A percentile compares a stretch with the other conserved stretches of the same genome.
phyloP scores from a whole-genome alignment of 148 eudicot species.

The Heliosperma pusillum region DNA sequence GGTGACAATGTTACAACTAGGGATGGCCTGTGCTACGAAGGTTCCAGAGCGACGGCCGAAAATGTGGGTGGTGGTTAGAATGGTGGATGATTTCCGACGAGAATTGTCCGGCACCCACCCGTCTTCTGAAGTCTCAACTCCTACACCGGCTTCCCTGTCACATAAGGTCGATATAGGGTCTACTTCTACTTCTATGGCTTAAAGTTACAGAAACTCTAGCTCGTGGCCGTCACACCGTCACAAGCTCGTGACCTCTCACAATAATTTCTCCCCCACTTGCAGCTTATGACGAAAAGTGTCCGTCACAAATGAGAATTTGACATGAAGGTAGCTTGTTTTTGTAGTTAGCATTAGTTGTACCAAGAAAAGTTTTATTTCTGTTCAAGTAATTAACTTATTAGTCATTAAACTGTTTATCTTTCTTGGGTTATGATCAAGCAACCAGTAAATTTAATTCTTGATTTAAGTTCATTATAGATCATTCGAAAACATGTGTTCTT shows the following conservation, averaged over 20 bases:
- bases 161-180: conserved; percentile 39
- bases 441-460: not conserved
- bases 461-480: not conserved
- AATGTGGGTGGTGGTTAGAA: conserved; percentile 52
- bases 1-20: conserved; percentile 77
- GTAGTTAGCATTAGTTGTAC: conserved; percentile 23
- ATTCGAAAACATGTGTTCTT: not conserved
- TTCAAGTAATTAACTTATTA: not conserved
- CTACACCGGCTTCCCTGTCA: conserved; percentile 26
- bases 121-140: conserved; percentile 53
- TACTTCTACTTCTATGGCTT: conserved; percentile 24
- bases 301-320: too few relatives aligned
- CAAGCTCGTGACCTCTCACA: too few relatives aligned
- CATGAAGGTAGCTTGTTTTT: conserved; percentile 24
- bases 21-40: conserved; percentile 53
- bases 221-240: too few relatives aligned
- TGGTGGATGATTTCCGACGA: conserved; percentile 58
- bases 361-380: conserved; percentile 7
- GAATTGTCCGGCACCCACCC: conserved; percentile 32
- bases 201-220: too few relatives aligned
- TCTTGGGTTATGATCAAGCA: not conserved
- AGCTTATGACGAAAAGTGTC: too few relatives aligned
- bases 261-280: too few relatives aligned
- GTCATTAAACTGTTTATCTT: not conserved
- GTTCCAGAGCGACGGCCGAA: conserved; percentile 59